These are phyloP conservation scores for Trametes villosa DNA, from an alignment of 768 basidiomycete genomes.

Conservation along the genomic window DNA sequence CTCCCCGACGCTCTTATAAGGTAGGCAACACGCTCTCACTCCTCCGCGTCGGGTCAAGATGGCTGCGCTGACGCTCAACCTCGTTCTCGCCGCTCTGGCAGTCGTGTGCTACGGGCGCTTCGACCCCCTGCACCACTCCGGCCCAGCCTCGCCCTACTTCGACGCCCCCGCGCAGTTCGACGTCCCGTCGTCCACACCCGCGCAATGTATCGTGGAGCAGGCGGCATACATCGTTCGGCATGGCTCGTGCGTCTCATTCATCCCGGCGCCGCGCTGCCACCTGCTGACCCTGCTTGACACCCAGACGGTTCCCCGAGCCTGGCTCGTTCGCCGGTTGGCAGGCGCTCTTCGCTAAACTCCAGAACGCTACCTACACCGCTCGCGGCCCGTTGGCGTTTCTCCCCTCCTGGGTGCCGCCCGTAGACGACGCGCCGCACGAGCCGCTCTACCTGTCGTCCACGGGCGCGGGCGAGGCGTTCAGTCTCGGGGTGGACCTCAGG, in stretches of 20 bases:
- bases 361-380: constrained; percentile 45
- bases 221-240: constrained; percentile 50
- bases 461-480: constrained; percentile 45
- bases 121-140: constrained; percentile 48
- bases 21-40: neutral
- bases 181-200: constrained; percentile 38
- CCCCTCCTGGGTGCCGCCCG: constrained; percentile 45
- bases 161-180: constrained; percentile 45
- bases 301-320: constrained; percentile 47
- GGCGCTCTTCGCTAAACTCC: constrained; percentile 42
- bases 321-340: constrained; percentile 47
- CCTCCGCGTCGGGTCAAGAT: neutral
- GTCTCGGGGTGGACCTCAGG: constrained; percentile 44
- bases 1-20: neutral
- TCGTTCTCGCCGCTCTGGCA: neutral
- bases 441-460: constrained; percentile 45
- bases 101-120: constrained; percentile 26
- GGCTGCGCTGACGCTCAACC: neutral
- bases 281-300: neutral
- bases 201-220: constrained; percentile 46
- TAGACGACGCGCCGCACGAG: constrained; percentile 45
- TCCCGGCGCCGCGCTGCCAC: neutral
- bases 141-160: constrained; percentile 48
- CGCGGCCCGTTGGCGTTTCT: constrained; percentile 45
- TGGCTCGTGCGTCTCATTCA: constrained; percentile 39